Evolutionary conservation across 2,329 filamentous ascomycete species (phyloP), one percentile per base, ranked within the genome.

Genomic region (Ambrosiella cleistominuta): DNA sequence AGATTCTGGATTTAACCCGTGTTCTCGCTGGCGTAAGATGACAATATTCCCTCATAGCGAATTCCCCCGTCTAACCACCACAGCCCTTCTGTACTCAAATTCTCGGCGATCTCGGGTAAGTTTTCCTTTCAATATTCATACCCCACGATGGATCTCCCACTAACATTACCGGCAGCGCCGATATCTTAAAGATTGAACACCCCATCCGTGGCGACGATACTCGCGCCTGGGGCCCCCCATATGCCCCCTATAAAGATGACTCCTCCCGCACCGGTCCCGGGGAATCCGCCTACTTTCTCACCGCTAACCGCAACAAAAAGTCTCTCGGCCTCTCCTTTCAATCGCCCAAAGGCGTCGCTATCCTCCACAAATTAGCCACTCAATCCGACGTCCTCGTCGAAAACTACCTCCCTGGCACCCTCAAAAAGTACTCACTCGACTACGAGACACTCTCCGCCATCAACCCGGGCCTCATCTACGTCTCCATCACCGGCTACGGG

Each of bases 61-160:
- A 19, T 19, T 9, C 47, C 13, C 47, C 37, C 37, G 39, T 54
- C 50, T 52, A 52, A 61, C 61, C 54, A 56, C 37, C 59, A 12
- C 66, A 97, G 88, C 93, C 93, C 63, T 97, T 97, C 67, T 96
- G 89, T 66, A 97, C 93, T 42, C 93, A 98, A 69, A 96, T 98
- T 57, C 73, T 98, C 8, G 93, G 91, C 59, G 93, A 98, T 70
- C 77, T 98, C 64, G 93, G 93, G 91, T 95, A 81, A 69, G 81
- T 63, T 38, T 5, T n/a, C 13, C 7, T 27, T 36, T 55, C 35
- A 13, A 6, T 15, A 15, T 35, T 59, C 1, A 12, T 19, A 6
- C 35, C 53, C 35, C 54, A 15, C 45, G 15, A 9, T 12, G 17
- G 7, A 49, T 49, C 13, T 3, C 36, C 39, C 7, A 5, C 27